Base-by-base conservation (phyloP, 495 filamentous ascomycete species). In the Hamigera avellanea region DNA sequence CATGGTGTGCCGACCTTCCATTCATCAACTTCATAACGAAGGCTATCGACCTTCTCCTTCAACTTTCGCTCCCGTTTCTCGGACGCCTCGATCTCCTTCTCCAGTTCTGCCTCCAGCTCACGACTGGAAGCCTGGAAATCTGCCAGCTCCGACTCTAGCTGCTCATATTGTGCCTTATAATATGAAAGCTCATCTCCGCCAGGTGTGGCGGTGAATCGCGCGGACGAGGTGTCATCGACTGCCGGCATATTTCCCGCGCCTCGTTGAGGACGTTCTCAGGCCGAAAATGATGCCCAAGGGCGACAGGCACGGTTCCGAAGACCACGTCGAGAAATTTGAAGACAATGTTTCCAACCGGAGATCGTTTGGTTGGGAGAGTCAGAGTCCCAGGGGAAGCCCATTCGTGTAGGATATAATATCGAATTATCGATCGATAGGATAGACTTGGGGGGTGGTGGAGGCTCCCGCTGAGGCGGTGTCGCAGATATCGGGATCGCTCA, bases 81-180 rank as follows among this genome's bases (percentile, higher is more conserved):
- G 26, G 87, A 86, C 14, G 84, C 83, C 56, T 98, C 93, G 32
- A 96, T 74, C 54, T 98, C 91, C 70, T 87, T 91, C 63, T 98
- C 91, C 32, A 98, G 69, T 59, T 96, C 93, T 27, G 83, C 75
- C 56, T 98, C 91, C 29, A 98, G 69, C 62, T 98, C 91, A 54
- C 82, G 80, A 55, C 86, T 94, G 32, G 86, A 93, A 38, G 82
- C 70, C 53, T 95, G 89, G 56, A 98, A 98, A 46, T 98, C 91
- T 36, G 84, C 74, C 41, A 98, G 73, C 56, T 98, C 91, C 33
- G 79, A 67, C 63, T 93, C 89, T 8, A 98, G 72, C 51, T 86
- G 76, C 55, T 93, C 86, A 67, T 96, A 95, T 57, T 98, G 91
- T 28, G 78, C 59, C 61, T 98, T 96, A 69, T 96, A 96, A 69